These are phyloP conservation scores for Astrothelium subdiscretum DNA, from an alignment of 495 filamentous ascomycete species.

Conservation along the genomic window DNA sequence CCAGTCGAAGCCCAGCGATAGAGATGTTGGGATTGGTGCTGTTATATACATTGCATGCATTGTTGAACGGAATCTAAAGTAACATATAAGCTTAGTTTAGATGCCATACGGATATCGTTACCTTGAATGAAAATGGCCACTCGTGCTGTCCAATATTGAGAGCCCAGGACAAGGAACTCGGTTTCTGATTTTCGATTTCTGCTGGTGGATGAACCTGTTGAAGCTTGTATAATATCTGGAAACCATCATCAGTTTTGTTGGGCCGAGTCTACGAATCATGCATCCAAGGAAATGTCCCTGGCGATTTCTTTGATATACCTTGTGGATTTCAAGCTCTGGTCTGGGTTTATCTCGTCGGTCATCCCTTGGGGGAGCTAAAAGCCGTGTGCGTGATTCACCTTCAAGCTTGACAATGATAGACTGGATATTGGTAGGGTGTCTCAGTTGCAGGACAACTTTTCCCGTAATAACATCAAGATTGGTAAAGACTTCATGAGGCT, in stretches of 20 bases:
- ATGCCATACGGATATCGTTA: conserved; percentile 15
- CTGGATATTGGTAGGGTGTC: conserved; percentile 54
- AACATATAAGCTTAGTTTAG: background rate
- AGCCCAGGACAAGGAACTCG: conserved; percentile 39
- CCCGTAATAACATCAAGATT: conserved; percentile 76
- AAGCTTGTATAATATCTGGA: conserved; percentile 55
- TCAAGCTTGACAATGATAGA: conserved; percentile 88
- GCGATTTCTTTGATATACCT: conserved; percentile 41
- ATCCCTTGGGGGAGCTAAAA: conserved; percentile 29
- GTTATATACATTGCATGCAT: conserved; percentile 56
- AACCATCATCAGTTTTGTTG: background rate
- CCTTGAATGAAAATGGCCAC: conserved; percentile 86
- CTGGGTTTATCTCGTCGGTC: conserved; percentile 43
- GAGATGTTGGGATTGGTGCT: conserved; percentile 47
- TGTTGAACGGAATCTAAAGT: conserved; percentile 72
- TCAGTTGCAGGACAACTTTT: conserved; percentile 52
- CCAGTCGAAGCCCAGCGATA: conserved; percentile 43
- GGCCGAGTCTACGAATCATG: background rate
- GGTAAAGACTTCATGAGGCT: conserved; percentile 48
- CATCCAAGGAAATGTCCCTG: background rate
- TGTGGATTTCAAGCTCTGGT: conserved; percentile 63
- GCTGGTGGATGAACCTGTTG: conserved; percentile 51
- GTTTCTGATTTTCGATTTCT: conserved; percentile 34
- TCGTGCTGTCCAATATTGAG: conserved; percentile 69
- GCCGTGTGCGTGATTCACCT: conserved; percentile 66